Conservation (phyloP, 148 eudicot genomes). For the Euryodendron excelsum region DNA sequence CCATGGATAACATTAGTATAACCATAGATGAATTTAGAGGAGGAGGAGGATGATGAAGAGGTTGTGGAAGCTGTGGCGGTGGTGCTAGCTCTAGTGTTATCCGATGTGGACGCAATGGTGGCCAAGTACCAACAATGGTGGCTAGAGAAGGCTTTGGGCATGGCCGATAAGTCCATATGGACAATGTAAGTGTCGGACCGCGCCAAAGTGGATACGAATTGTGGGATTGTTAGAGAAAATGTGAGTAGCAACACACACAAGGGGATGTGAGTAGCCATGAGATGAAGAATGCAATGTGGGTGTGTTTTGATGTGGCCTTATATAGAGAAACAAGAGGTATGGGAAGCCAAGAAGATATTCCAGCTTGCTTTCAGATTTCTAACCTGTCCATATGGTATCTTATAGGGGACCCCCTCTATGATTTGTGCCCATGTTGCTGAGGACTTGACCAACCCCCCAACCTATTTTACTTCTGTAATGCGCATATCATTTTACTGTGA, state of each 20-base stretch:
- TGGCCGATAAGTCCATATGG: slow-evolving; percentile 53
- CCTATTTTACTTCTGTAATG: too few species aligned
- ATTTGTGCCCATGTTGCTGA: too few species aligned
- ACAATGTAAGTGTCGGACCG: slow-evolving; percentile 35
- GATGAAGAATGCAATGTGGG: neutral
- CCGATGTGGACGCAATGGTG: slow-evolving; percentile 28
- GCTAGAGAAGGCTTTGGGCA: slow-evolving; percentile 48
- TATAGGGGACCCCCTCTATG: too few species aligned
- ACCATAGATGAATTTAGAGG: slow-evolving; percentile 36
- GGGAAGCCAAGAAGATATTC: neutral
- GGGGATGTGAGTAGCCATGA: neutral
- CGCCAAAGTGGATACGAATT: slow-evolving; percentile 2
- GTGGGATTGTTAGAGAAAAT: slow-evolving; percentile 2
- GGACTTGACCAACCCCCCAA: too few species aligned
- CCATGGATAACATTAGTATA: slow-evolving; percentile 53
- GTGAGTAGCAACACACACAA: neutral
- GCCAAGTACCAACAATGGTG: slow-evolving; percentile 55
- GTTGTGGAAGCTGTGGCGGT: neutral
- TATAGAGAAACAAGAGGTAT: slow-evolving; percentile 8
- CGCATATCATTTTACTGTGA: too few species aligned
- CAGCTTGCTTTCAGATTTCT: neutral
- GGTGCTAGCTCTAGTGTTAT: neutral
- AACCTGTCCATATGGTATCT: neutral
- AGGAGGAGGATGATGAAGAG: neutral
- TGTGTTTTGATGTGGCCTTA: neutral